phyloP scores from a whole-genome alignment of 2,329 filamentous ascomycete species.

The Arthrobotrys conoides region DNA sequence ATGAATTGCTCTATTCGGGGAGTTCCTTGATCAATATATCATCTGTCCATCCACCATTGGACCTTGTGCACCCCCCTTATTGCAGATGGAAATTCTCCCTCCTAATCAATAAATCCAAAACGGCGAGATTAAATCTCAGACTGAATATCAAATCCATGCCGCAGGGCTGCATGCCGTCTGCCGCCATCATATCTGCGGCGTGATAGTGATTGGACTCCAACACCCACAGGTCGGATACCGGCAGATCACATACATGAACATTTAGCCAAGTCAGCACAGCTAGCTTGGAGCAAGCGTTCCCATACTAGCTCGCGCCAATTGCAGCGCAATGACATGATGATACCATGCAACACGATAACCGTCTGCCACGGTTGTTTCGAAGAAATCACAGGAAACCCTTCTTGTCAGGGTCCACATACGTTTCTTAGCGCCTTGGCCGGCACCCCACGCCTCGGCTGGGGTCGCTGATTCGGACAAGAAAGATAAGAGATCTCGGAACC shows the following conservation, averaged over 20 bases:
- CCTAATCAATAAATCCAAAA: slow-evolving; percentile 10
- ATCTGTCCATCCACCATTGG: background rate
- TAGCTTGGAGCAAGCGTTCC: slow-evolving; percentile 14
- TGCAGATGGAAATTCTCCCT: background rate
- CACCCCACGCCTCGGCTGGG: slow-evolving; percentile 38
- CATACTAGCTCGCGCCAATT: slow-evolving; percentile 3
- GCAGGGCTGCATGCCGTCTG: slow-evolving; percentile 9
- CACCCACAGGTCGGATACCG: slow-evolving; percentile 10
- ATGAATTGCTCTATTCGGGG: background rate
- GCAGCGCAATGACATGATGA: slow-evolving; percentile 24
- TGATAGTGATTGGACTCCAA: slow-evolving; percentile 15
- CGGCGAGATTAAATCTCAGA: background rate
- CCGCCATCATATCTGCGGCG: slow-evolving; percentile 22
- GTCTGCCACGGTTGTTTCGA: slow-evolving; percentile 29
- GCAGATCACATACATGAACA: slow-evolving; percentile 9
- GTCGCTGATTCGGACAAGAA: slow-evolving; percentile 14
- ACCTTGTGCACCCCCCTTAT: background rate
- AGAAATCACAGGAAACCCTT: slow-evolving; percentile 14
- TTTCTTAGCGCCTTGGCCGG: slow-evolving; percentile 21
- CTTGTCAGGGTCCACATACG: slow-evolving; percentile 32
- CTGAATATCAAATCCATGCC: slow-evolving; percentile 2
- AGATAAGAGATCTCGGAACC: slow-evolving; percentile 50
- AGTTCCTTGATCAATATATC: background rate
- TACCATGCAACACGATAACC: slow-evolving; percentile 43
- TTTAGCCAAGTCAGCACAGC: slow-evolving; percentile 18